Evolutionary conservation across 495 filamentous ascomycete genomes (phyloP), one percentile per base, ranked within the genome.

Genomic region (Xylaria acuta): DNA sequence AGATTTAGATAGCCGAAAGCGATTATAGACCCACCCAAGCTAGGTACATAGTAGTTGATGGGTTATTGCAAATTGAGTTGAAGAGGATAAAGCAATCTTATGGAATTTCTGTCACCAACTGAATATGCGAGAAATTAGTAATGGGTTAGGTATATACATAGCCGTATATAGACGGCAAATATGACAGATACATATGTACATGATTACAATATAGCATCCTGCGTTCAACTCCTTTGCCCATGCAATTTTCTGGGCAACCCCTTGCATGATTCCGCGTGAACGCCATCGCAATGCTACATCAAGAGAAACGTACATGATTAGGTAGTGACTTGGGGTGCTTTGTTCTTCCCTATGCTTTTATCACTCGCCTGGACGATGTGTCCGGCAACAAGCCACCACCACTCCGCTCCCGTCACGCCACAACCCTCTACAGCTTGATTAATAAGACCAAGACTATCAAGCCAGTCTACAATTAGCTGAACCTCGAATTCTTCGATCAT

Each of bases 401-500:
- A 93, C 78, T 92, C 90, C 54, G 77, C 79, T 16, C 87, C 83
- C 7, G 75, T 83, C 80, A 88, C 89, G 25, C 84, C 84, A 5
- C 82, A 77, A 4, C 80, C 65, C 7, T 81, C 78, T 25, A 78
- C 72, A 60, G 78, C 80, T 69, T 70, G 74, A 67, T 78, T 75
- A 71, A 75, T 74, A 68, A 87, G 72, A 1, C 88, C 90, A 54
- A 88, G 81, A 38, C 81, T 67, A 51, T 79, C 80, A 67, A 88
- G 75, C 93, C 93, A 97, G n/a, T 86, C 84, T 64, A 94, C 71
- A 51, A 94, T 76, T 53, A 89, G 43, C 79, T 86, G 82, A 27
- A 90, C 84, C 81, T 96, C 93, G 86, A 93, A 94, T 41, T 82
- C 79, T 64, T 88, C 90, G 75, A 94, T 79, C 7, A 85, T 84